phyloP scores from a whole-genome alignment of 1,284 basidiomycete genomes.

The Marasmius tenuissimus region DNA sequence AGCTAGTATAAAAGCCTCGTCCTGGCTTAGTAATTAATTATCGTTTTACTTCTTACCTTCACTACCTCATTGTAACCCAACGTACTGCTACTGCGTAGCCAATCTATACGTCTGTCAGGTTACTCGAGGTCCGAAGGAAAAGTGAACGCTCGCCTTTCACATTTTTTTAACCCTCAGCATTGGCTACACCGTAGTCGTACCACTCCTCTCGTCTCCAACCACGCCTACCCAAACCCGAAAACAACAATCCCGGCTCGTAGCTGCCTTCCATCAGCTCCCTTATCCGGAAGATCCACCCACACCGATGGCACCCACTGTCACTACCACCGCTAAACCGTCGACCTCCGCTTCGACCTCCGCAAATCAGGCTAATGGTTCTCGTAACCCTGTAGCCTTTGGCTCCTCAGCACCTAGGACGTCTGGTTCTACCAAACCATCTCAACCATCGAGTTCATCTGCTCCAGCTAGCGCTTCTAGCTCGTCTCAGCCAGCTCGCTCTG shows the following conservation, averaged over 20 bases:
- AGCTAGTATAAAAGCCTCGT: not conserved
- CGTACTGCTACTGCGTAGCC: not conserved
- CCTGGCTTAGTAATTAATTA: not conserved
- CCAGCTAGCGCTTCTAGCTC: not conserved
- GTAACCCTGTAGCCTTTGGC: not conserved
- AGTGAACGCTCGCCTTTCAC: not conserved
- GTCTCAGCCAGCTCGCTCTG: not conserved
- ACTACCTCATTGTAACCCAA: not conserved
- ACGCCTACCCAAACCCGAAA: not conserved
- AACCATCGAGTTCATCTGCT: not conserved
- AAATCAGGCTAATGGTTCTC: not conserved
- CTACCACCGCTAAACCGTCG: not conserved
- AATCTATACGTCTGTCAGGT: not conserved
- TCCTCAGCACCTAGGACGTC: not conserved
- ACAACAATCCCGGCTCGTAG: not conserved
- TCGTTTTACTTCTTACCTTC: not conserved
- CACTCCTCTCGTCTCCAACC: not conserved
- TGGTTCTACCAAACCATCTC: not conserved
- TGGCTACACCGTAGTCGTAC: not conserved
- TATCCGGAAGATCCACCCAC: too few relatives aligned
- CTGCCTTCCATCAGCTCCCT: too few relatives aligned
- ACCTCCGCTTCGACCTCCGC: not conserved
- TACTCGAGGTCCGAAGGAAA: not conserved
- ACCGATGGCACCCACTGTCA: not conserved
- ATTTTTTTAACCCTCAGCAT: not conserved